Conservation (phyloP, 2,329 filamentous ascomycete genomes). For the Monosporascus sp. region DNA sequence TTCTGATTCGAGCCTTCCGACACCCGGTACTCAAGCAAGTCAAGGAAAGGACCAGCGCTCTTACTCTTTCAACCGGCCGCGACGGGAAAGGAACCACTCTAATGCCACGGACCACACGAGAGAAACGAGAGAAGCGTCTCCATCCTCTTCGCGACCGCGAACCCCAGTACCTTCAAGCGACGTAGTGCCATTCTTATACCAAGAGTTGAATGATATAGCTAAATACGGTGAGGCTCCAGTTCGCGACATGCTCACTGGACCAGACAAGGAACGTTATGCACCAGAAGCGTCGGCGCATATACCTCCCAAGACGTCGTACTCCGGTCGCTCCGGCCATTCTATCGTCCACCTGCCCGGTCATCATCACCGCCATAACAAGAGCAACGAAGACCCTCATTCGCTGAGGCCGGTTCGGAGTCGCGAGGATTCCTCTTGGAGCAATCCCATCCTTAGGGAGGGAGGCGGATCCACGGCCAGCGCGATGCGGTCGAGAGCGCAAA, state of each 20-base stretch:
- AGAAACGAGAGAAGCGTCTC: constrained; percentile 56
- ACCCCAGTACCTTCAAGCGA: constrained; percentile 88
- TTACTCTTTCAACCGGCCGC: constrained; percentile 55
- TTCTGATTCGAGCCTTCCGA: constrained; percentile 62
- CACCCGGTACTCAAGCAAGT: constrained; percentile 39
- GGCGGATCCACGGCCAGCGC: constrained; percentile 36
- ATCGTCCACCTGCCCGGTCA: constrained; percentile 63
- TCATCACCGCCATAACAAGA: constrained; percentile 61
- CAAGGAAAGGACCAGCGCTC: constrained; percentile 57
- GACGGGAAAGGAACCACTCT: constrained; percentile 77
- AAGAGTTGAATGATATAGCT: constrained; percentile 75
- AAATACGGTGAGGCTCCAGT: constrained; percentile 75
- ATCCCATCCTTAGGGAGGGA: constrained; percentile 47
- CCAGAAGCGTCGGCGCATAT: constrained; percentile 42
- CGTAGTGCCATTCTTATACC: constrained; percentile 95
- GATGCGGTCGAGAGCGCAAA: constrained; percentile 60
- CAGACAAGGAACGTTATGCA: constrained; percentile 63
- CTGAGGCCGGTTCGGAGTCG: constrained; percentile 69
- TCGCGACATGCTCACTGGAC: constrained; percentile 61
- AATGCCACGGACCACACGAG: constrained; percentile 66
- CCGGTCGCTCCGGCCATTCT: constrained; percentile 53
- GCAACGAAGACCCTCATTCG: constrained; percentile 60
- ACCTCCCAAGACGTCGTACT: constrained; percentile 58
- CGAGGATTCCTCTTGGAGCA: constrained; percentile 61
- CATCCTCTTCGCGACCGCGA: constrained; percentile 68